Base-by-base conservation (phyloP, 805 yeast species). In the Candida nanaspora region DNA sequence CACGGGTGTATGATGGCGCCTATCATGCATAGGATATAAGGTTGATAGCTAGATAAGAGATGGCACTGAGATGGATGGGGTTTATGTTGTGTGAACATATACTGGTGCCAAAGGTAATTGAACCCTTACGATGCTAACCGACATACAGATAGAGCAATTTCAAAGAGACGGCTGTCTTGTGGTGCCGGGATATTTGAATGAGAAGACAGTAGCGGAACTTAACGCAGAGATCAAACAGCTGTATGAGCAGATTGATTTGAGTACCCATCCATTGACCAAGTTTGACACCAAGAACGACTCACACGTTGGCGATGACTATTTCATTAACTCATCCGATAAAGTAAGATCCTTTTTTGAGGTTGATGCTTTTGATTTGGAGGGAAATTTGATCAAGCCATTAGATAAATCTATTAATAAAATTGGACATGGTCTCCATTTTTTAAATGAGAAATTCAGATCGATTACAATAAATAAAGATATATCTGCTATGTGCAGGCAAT, bases 251-350 rank as follows among this genome's bases (percentile, higher is more conserved):
- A 68, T 84, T 38, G 80, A 80, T 47, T 48, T 79, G 7, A 48
- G 61, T 2, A 61, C 60, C 7, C 93, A 85, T 50, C 91, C 94
- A 14, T 53, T 73, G 55, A 83, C 89, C 10, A 74, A 71, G 54
- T 84, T 84, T 66, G 76, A 78, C 29, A 84, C 93, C 1, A 56
- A 57, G 2, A 68, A 64, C 3, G 65, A 67, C 18, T 70, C 72
- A 32, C 89, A 83, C 53, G 70, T 84, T 34, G 89, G 91, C 2
- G 89, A 85, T 57, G 68, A 73, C 13, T 84, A 85, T 56, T 84
- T 84, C 55, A 58, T 85, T 23, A 69, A 74, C 20, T 80, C 88
- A 2, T 70, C 85, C 0, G 84, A 84, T 50, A 82, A 83, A 45
- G 66, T 85, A 4, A 69, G 76, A 2, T 85, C 63, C 52, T 85